Evolutionary conservation across 176 grass and related monocot species (phyloP).

Genomic region (Saccharum officinarum): DNA sequence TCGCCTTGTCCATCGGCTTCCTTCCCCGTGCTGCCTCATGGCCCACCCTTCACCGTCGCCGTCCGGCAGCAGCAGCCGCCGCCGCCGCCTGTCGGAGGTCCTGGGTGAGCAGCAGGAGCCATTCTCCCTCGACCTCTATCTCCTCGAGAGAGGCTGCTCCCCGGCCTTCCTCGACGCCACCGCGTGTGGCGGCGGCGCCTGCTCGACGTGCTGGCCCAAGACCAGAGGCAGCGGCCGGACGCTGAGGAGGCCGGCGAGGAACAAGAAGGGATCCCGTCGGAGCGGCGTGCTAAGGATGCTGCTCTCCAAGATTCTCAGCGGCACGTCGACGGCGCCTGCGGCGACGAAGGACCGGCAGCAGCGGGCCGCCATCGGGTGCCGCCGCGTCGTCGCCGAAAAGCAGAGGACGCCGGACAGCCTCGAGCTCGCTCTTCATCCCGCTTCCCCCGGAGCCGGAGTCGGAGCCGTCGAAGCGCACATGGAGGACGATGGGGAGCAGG

Average conservation of each 20-base stretch:
- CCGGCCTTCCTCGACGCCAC: background rate
- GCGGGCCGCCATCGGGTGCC: background rate
- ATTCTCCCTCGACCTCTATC: constrained; percentile 47
- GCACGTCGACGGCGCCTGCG: background rate
- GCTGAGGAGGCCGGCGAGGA: background rate
- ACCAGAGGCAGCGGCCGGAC: too few relatives aligned
- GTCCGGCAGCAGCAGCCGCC: background rate
- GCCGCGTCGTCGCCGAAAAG: background rate
- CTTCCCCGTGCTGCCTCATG: background rate
- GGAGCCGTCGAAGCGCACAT: background rate
- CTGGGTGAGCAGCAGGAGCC: constrained; percentile 55
- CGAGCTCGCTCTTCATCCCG: too few relatives aligned
- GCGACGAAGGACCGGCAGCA: background rate
- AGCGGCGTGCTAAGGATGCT: background rate
- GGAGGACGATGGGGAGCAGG: background rate
- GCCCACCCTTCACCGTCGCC: constrained; percentile 10
- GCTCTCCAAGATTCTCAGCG: constrained; percentile 26
- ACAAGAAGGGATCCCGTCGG: background rate
- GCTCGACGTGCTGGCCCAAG: constrained; percentile 38
- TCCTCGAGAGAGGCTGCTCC: constrained; percentile 56
- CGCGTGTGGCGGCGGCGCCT: background rate
- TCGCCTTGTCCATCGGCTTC: background rate
- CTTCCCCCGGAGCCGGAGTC: too few relatives aligned
- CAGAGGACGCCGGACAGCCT: background rate
- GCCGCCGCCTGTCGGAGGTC: constrained; percentile 38